phyloP scores from a whole-genome alignment of 495 filamentous ascomycete species.

The Penicillium longicatenatum region DNA sequence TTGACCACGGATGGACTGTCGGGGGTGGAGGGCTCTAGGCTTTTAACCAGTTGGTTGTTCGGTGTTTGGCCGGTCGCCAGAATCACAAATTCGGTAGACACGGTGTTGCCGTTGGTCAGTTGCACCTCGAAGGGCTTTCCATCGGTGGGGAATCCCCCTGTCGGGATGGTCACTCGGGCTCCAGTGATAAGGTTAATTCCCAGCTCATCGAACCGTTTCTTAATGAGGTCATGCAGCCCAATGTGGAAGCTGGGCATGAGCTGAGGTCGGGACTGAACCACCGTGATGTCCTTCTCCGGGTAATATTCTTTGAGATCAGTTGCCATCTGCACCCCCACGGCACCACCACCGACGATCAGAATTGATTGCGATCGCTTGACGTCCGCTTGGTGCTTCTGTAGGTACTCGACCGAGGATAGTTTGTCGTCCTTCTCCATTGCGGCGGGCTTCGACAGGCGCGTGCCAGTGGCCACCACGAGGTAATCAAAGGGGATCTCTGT shows the following conservation, averaged over 20 bases:
- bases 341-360: conserved; percentile 61
- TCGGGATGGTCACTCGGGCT: conserved; percentile 35
- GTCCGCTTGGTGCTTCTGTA: conserved; percentile 40
- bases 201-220: conserved; percentile 42
- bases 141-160: conserved; percentile 29
- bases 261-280: conserved; percentile 57
- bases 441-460: conserved; percentile 45
- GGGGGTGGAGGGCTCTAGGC: conserved; percentile 37
- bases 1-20: conserved; percentile 41
- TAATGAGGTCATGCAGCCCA: conserved; percentile 49
- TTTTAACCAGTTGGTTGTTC: conserved; percentile 50
- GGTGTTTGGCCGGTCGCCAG: conserved; percentile 60
- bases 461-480: conserved; percentile 51
- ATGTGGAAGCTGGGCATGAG: conserved; percentile 57
- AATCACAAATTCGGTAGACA: conserved; percentile 46
- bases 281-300: conserved; percentile 56
- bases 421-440: conserved; percentile 52
- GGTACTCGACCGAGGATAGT: conserved; percentile 37
- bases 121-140: conserved; percentile 32
- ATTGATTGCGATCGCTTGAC: conserved; percentile 45
- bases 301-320: conserved; percentile 60
- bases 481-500: conserved; percentile 48
- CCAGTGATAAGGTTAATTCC: conserved; percentile 41
- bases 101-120: conserved; percentile 35
- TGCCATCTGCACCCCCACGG: conserved; percentile 62